A percentile compares a stretch with the other conserved stretches of the same genome.
Conservation (phyloP, 768 basidiomycete genomes). For the Lyophyllum atratum region DNA sequence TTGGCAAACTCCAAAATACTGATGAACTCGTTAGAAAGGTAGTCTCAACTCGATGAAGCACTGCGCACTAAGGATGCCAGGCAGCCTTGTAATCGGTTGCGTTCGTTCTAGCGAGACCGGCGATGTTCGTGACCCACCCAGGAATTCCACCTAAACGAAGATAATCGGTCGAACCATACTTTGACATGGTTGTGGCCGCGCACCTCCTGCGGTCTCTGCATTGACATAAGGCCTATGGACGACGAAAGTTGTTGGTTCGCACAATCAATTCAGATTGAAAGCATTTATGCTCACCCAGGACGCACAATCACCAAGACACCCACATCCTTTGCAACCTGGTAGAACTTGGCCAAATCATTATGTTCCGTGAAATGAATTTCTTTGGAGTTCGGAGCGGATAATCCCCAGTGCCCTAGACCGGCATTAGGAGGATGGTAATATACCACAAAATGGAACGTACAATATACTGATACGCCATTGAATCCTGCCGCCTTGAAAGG, state of each 20-base stretch:
- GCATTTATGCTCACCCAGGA: slow-evolving; percentile 49
- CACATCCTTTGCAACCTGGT: slow-evolving; percentile 58
- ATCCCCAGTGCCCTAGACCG: slow-evolving; percentile 60
- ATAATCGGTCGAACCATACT: neutral
- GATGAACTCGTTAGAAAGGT: neutral
- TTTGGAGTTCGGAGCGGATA: slow-evolving; percentile 60
- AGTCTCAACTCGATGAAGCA: neutral
- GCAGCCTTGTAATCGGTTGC: slow-evolving; percentile 54
- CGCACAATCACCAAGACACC: slow-evolving; percentile 69
- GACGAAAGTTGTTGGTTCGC: neutral
- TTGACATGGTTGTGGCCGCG: slow-evolving; percentile 6
- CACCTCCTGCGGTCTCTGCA: slow-evolving; percentile 67
- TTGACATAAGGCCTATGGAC: slow-evolving; percentile 58
- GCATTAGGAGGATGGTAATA: slow-evolving; percentile 14
- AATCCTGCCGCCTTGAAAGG: slow-evolving; percentile 59
- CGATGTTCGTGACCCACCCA: slow-evolving; percentile 48
- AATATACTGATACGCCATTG: slow-evolving; percentile 65
- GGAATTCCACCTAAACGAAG: slow-evolving; percentile 39
- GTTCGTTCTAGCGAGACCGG: slow-evolving; percentile 62
- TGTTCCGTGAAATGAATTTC: slow-evolving; percentile 60
- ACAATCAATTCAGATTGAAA: neutral
- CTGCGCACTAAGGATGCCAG: slow-evolving; percentile 48
- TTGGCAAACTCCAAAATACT: slow-evolving; percentile 30
- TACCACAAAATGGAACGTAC: slow-evolving; percentile 36
- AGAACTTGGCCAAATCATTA: slow-evolving; percentile 59